A percentile compares a stretch with the other conserved stretches of the same genome.
These are phyloP conservation scores for Ophiognomonia clavigignenti-juglandacearum DNA, from an alignment of 2,329 filamentous ascomycete species.

Conservation along the genomic window DNA sequence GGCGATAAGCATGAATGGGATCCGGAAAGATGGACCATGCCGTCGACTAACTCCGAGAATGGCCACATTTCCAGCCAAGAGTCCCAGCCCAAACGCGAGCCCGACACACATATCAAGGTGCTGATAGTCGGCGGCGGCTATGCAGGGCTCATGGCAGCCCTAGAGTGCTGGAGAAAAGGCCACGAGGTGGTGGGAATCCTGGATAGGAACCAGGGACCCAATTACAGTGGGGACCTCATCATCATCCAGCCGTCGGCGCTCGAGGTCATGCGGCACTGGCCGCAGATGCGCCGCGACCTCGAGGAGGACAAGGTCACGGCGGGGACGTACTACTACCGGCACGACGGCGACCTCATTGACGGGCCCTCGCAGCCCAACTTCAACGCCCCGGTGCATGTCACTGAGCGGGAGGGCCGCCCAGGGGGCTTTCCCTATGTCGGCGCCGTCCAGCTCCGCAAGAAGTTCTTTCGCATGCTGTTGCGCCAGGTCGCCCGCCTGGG, in stretches of 20 bases:
- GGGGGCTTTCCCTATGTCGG: background rate
- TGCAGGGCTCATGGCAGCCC: background rate
- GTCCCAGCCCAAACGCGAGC: too few species aligned
- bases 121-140: background rate
- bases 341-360: background rate
- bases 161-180: background rate
- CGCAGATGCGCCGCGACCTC: background rate
- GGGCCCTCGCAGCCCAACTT: background rate
- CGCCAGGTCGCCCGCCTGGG: conserved; percentile 23
- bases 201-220: background rate
- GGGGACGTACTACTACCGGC: background rate
- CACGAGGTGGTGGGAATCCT: background rate
- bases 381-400: background rate
- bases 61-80: too few species aligned
- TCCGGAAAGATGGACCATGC: too few species aligned
- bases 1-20: too few species aligned
- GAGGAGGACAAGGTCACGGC: background rate
- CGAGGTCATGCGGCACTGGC: background rate
- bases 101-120: background rate
- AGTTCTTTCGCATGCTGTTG: conserved; percentile 15
- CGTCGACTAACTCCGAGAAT: too few species aligned
- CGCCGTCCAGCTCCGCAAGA: conserved; percentile 1
- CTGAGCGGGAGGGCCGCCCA: background rate
- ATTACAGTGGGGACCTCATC: background rate
- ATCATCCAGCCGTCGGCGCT: background rate